Evolutionary conservation across 2,329 filamentous ascomycete genomes (phyloP).

Genomic region (Venturia oleaginea): DNA sequence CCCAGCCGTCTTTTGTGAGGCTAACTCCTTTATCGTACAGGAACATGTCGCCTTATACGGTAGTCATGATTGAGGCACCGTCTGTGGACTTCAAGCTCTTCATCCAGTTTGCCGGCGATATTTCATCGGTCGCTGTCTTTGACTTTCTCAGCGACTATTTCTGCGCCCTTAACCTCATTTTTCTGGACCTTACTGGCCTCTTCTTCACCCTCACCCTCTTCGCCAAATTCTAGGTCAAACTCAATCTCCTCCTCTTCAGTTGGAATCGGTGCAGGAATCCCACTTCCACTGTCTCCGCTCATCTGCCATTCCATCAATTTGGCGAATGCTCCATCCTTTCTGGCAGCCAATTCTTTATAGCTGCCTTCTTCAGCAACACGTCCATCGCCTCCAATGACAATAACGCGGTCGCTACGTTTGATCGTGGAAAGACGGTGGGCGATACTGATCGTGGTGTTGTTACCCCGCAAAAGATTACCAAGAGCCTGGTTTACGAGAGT

Average conservation of each 20-base stretch:
- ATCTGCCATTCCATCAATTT: slow-evolving; percentile 99
- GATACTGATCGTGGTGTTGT: slow-evolving; percentile 93
- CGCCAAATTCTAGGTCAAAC: slow-evolving; percentile 28
- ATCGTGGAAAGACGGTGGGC: slow-evolving; percentile 94
- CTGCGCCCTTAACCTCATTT: not conserved
- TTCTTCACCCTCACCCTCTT: slow-evolving; percentile 27
- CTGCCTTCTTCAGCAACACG: slow-evolving; percentile 84
- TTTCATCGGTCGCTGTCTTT: not conserved
- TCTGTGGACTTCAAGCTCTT: not conserved
- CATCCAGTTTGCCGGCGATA: not conserved
- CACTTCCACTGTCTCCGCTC: slow-evolving; percentile 49
- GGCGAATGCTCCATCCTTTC: slow-evolving; percentile 75
- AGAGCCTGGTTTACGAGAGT: slow-evolving; percentile 92
- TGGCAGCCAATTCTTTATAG: slow-evolving; percentile 65
- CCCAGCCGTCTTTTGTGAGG: not conserved
- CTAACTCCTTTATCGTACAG: not conserved
- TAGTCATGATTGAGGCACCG: not conserved
- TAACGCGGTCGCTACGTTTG: slow-evolving; percentile 88
- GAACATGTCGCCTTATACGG: too few species aligned
- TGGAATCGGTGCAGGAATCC: slow-evolving; percentile 24
- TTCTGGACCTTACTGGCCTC: slow-evolving; percentile 14
- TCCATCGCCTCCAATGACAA: slow-evolving; percentile 80
- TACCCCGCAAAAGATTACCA: slow-evolving; percentile 64
- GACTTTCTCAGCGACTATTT: slow-evolving; percentile 1
- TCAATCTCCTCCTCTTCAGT: slow-evolving; percentile 45